Conservation (phyloP, 2,329 filamentous ascomycete species). For the Microcera coccophila region DNA sequence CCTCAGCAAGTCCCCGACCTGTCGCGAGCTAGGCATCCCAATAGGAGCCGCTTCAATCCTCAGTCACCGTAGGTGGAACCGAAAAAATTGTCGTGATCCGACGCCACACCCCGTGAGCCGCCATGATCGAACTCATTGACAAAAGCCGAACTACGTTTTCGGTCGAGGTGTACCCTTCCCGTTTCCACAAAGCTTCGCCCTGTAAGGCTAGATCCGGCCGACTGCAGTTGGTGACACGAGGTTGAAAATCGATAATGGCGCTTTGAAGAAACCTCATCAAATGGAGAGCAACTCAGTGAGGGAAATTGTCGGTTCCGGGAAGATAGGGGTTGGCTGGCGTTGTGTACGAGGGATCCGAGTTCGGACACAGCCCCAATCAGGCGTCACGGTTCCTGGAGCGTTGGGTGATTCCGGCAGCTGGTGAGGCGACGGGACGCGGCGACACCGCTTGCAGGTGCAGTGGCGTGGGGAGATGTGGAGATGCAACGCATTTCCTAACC, state of each 20-base stretch:
- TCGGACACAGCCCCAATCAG: slow-evolving; percentile 8
- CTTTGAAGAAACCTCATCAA: neutral
- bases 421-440: slow-evolving; percentile 28
- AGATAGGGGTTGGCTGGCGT: slow-evolving; percentile 1
- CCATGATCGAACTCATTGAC: too few species aligned
- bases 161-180: too few species aligned
- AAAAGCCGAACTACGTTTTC: too few species aligned
- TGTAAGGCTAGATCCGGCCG: too few species aligned
- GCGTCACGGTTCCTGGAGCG: too few species aligned
- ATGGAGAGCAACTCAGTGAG: neutral
- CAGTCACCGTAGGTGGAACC: too few species aligned
- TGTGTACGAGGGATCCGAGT: slow-evolving; percentile 1
- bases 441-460: slow-evolving; percentile 22
- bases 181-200: too few species aligned
- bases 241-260: neutral
- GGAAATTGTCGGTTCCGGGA: neutral
- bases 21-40: too few species aligned
- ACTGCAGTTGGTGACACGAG: neutral
- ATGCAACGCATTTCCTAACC: slow-evolving; percentile 7
- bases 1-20: too few species aligned
- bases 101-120: slow-evolving; percentile 9
- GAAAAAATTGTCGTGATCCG: slow-evolving; percentile 4
- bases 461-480: slow-evolving; percentile 3
- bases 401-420: slow-evolving; percentile 16
- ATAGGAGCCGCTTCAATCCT: too few species aligned